Percentiles rank a stretch among this genome's conserved stretches.
Evolutionary conservation across 208 protist species (phyloP).

Genomic region (Porcisia hertigi): DNA sequence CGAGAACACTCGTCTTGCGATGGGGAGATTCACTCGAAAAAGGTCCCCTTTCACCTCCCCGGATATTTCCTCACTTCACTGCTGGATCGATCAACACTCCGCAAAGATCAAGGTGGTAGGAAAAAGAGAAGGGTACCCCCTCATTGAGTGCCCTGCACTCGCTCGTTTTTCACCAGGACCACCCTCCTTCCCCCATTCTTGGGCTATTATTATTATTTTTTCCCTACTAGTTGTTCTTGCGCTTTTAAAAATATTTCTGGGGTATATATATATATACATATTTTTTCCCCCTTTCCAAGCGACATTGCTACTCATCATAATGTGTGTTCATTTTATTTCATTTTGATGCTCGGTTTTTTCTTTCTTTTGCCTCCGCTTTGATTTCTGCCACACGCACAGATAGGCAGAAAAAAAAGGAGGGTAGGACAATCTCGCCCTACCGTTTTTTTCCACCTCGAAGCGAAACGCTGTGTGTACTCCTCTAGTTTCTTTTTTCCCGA

Average conservation of each 20-base stretch:
- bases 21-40: not conserved
- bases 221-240: not conserved
- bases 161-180: not conserved
- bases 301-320: slow-evolving; percentile 9
- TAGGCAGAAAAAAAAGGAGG: not conserved
- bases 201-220: not conserved
- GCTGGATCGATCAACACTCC: not conserved
- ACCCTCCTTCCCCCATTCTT: too few species aligned
- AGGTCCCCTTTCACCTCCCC: not conserved
- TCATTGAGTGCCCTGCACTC: not conserved
- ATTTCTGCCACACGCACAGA: not conserved
- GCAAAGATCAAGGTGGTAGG: not conserved
- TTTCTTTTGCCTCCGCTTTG: not conserved
- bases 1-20: slow-evolving; percentile 12
- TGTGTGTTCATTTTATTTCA: slow-evolving; percentile 9
- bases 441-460: not conserved
- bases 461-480: not conserved
- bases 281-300: not conserved
- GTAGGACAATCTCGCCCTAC: not conserved
- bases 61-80: not conserved
- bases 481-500: slow-evolving; percentile 1
- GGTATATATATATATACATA: not conserved
- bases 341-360: slow-evolving; percentile 4
- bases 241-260: too few species aligned
- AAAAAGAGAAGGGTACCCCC: not conserved